Evolutionary conservation across 1,284 basidiomycete species (phyloP).

Genomic region (Ceratobasidium papillatum): DNA sequence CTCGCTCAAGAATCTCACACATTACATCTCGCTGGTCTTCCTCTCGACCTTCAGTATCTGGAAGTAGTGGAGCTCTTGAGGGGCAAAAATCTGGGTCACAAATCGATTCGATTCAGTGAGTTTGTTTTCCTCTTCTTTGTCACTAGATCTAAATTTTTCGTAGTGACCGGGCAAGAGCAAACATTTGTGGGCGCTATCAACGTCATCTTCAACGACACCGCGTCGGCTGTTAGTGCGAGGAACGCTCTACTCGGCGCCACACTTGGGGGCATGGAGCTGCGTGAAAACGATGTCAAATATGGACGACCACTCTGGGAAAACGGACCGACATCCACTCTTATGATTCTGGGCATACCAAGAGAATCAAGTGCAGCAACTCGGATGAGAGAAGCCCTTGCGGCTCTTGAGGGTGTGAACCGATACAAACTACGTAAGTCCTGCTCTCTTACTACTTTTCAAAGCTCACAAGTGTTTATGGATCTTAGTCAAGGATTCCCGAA

Average conservation of each 20-base stretch:
- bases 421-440: constrained; percentile 7
- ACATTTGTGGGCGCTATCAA: not conserved
- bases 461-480: not conserved
- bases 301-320: constrained; percentile 22
- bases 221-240: constrained; percentile 1
- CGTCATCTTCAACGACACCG: not conserved
- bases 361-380: not conserved
- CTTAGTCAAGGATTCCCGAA: constrained; percentile 1
- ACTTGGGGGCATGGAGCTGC: not conserved
- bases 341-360: constrained; percentile 12
- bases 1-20: not conserved
- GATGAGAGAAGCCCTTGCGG: not conserved
- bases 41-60: constrained; percentile 30
- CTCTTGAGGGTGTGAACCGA: not conserved
- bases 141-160: not conserved
- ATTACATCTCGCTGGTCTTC: not conserved
- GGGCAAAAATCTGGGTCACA: not conserved
- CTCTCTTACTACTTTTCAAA: not conserved
- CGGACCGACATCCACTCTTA: constrained; percentile 23
- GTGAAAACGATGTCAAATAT: constrained; percentile 17
- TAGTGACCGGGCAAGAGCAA: constrained; percentile 1
- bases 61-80: constrained; percentile 3
- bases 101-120: constrained; percentile 26
- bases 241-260: not conserved
- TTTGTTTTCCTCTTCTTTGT: not conserved